A percentile compares a stretch with the other conserved stretches of the same genome.
phyloP scores from a whole-genome alignment of 768 basidiomycete species.

The Naganishia onofrii region DNA sequence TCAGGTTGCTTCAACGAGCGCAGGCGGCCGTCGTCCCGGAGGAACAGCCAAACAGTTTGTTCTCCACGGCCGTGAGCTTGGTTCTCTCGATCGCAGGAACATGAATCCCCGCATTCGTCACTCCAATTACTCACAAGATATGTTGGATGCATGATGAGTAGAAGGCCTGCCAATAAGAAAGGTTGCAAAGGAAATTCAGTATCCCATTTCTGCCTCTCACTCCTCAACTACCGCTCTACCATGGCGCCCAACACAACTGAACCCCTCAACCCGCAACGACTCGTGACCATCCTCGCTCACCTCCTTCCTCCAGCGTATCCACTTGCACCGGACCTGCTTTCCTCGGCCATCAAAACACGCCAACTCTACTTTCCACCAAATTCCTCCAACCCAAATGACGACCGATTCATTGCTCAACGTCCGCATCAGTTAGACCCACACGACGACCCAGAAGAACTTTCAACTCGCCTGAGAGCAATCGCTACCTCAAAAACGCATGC shows the following conservation, averaged over 20 bases:
- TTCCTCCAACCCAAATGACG: conserved; percentile 2
- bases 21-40: background rate
- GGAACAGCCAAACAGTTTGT: too few species aligned
- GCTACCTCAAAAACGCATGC: background rate
- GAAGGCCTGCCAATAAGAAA: background rate
- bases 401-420: conserved; percentile 28
- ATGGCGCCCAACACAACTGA: background rate
- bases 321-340: conserved; percentile 22
- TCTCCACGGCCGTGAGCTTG: background rate
- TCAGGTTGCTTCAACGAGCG: background rate
- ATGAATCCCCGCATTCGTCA: background rate
- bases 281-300: conserved; percentile 25
- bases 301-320: conserved; percentile 29
- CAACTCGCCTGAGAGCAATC: conserved; percentile 6
- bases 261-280: conserved; percentile 17
- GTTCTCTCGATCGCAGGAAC: background rate
- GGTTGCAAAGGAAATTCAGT: background rate
- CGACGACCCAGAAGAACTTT: conserved; percentile 9
- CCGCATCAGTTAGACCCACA: background rate
- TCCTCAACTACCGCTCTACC: background rate
- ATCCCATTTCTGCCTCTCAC: background rate
- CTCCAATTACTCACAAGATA: too few species aligned
- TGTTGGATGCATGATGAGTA: too few species aligned
- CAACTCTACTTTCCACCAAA: conserved; percentile 30
- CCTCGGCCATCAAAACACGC: conserved; percentile 20